A percentile compares a stretch with the other conserved stretches of the same genome.
These are phyloP conservation scores for Brassica cretica DNA, from an alignment of 345 rosid species.

Conservation along the genomic window DNA sequence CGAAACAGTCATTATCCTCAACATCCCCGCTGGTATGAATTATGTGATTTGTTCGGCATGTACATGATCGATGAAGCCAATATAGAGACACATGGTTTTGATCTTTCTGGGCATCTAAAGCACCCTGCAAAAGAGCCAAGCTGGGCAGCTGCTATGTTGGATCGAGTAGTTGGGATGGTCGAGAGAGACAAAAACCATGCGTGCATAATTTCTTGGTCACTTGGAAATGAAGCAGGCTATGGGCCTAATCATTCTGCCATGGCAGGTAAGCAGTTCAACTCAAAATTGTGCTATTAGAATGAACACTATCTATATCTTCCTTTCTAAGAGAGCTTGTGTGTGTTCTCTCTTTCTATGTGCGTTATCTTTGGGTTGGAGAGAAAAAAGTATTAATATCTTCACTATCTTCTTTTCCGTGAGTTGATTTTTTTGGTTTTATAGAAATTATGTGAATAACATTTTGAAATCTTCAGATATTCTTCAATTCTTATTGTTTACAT, in stretches of 20 bases:
- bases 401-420: not conserved
- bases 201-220: slow-evolving; percentile 89
- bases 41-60: slow-evolving; percentile 94
- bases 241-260: slow-evolving; percentile 98
- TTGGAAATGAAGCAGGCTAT: slow-evolving; percentile 92
- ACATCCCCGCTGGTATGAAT: slow-evolving; percentile 96
- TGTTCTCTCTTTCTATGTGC: slow-evolving; percentile 1
- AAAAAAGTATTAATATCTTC: not conserved
- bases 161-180: slow-evolving; percentile 96
- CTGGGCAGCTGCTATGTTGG: slow-evolving; percentile 95
- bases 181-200: slow-evolving; percentile 98
- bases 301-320: not conserved
- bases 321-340: not conserved
- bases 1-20: slow-evolving; percentile 99
- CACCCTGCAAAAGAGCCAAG: slow-evolving; percentile 83
- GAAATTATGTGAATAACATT: not conserved
- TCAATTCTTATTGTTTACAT: not conserved
- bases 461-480: not conserved
- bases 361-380: slow-evolving; percentile 2
- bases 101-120: slow-evolving; percentile 71
- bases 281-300: not conserved
- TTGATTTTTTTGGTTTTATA: not conserved
- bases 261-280: slow-evolving; percentile 60
- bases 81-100: slow-evolving; percentile 97
- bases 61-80: slow-evolving; percentile 99